phyloP scores from a whole-genome alignment of 2,329 filamentous ascomycete genomes.

The Dothistroma septosporum region DNA sequence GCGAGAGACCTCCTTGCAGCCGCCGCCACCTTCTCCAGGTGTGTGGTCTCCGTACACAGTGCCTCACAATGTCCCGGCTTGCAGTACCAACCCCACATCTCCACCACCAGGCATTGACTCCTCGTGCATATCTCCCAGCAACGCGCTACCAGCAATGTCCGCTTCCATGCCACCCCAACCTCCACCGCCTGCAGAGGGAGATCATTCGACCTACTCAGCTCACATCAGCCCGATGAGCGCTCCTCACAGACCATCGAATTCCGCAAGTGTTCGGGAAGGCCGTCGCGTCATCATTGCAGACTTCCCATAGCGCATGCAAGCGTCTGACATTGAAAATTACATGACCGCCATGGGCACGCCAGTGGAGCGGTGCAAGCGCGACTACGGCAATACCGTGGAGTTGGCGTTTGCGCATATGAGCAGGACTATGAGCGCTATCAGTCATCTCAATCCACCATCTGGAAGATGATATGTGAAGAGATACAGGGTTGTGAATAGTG shows the following conservation, averaged over 20 bases:
- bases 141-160: too few species aligned
- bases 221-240: neutral
- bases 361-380: neutral
- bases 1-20: neutral
- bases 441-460: neutral
- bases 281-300: neutral
- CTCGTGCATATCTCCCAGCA: too few species aligned
- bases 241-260: neutral
- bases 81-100: too few species aligned
- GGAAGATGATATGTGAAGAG: neutral
- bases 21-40: neutral
- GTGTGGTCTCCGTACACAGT: too few species aligned
- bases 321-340: neutral
- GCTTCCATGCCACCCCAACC: too few species aligned
- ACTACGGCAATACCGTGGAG: neutral
- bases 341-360: neutral
- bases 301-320: neutral
- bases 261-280: neutral
- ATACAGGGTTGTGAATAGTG: too few species aligned
- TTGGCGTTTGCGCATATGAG: neutral
- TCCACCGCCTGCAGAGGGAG: too few species aligned
- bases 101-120: too few species aligned
- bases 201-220: neutral
- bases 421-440: neutral
- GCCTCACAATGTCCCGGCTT: too few species aligned